Evolutionary conservation across 2,329 filamentous ascomycete species (phyloP).

Genomic region (Fusarium phyllophilum): DNA sequence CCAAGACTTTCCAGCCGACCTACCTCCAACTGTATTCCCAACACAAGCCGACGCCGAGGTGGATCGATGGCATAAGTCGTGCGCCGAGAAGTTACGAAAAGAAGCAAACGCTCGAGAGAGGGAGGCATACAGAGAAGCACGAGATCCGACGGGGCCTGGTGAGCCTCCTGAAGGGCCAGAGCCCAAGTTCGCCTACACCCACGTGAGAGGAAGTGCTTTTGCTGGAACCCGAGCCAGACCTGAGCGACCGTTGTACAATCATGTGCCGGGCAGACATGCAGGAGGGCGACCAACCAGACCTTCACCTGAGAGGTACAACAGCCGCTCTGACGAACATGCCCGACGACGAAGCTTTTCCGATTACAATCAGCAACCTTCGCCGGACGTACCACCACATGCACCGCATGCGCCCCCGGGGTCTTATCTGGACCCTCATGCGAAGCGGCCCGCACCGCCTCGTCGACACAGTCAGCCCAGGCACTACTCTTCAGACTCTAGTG

Average conservation of each 20-base stretch:
- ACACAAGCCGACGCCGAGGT: conserved; percentile 79
- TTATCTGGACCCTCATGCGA: conserved; percentile 50
- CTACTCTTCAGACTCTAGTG: conserved; percentile 55
- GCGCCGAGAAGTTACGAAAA: conserved; percentile 74
- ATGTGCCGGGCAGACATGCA: conserved; percentile 53
- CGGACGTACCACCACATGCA: conserved; percentile 42
- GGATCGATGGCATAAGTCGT: conserved; percentile 84
- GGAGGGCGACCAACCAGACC: conserved; percentile 47
- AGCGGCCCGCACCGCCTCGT: conserved; percentile 49
- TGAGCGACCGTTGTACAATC: conserved; percentile 53
- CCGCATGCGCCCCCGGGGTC: conserved; percentile 43
- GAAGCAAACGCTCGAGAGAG: conserved; percentile 60
- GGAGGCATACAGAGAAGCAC: conserved; percentile 39
- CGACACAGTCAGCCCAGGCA: conserved; percentile 62
- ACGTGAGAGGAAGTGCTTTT: conserved; percentile 47
- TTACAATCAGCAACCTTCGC: conserved; percentile 52
- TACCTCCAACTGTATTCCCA: conserved; percentile 75
- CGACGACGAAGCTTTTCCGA: conserved; percentile 64
- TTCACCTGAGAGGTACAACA: conserved; percentile 50
- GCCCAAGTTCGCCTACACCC: conserved; percentile 52
- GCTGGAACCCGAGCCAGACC: conserved; percentile 44
- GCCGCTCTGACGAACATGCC: conserved; percentile 54
- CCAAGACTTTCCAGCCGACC: conserved; percentile 69
- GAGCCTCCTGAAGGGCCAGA: conserved; percentile 46
- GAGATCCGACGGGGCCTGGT: conserved; percentile 41